Conservation (phyloP, 2,329 filamentous ascomycete genomes). For the Lizonia empirigonia region DNA sequence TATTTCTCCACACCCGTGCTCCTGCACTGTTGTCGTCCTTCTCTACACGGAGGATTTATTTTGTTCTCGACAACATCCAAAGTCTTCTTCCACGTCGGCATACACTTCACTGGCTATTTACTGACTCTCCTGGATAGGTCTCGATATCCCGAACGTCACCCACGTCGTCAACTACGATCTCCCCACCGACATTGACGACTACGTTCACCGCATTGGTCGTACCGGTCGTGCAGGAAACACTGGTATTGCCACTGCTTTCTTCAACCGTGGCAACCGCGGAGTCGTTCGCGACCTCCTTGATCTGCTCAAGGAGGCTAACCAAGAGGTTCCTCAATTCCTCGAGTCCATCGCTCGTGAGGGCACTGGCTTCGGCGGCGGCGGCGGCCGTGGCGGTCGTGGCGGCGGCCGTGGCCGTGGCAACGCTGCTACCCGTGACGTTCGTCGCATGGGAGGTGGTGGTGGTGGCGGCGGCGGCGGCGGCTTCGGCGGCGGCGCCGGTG, state of each 20-base stretch:
- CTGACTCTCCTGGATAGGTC: not conserved
- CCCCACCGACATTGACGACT: constrained; percentile 98
- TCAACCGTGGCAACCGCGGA: constrained; percentile 99
- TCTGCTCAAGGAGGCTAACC: constrained; percentile 98
- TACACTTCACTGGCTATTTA: no score
- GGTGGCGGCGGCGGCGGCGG: constrained; percentile 68
- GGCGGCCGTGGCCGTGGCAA: constrained; percentile 75
- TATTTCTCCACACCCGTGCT: no score
- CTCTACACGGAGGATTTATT: no score
- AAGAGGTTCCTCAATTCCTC: constrained; percentile 91
- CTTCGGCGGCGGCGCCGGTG: constrained; percentile 55
- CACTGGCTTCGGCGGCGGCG: constrained; percentile 76
- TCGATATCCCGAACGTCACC: constrained; percentile 93
- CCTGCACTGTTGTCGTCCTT: no score
- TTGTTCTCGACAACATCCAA: not conserved
- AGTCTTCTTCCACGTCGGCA: not conserved
- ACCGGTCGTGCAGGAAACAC: constrained; percentile 99
- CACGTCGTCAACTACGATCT: constrained; percentile 99
- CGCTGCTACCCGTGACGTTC: constrained; percentile 82
- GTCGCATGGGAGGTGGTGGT: constrained; percentile 61
- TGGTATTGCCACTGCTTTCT: constrained; percentile 97
- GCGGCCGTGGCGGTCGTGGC: constrained; percentile 66
- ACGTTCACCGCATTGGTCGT: constrained; percentile 99
- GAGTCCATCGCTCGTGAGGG: constrained; percentile 97
- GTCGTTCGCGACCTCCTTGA: constrained; percentile 96